Percentiles rank a stretch among this genome's conserved stretches.
Conservation (phyloP, 2,329 filamentous ascomycete species). For the Raffaelea ambrosiae region DNA sequence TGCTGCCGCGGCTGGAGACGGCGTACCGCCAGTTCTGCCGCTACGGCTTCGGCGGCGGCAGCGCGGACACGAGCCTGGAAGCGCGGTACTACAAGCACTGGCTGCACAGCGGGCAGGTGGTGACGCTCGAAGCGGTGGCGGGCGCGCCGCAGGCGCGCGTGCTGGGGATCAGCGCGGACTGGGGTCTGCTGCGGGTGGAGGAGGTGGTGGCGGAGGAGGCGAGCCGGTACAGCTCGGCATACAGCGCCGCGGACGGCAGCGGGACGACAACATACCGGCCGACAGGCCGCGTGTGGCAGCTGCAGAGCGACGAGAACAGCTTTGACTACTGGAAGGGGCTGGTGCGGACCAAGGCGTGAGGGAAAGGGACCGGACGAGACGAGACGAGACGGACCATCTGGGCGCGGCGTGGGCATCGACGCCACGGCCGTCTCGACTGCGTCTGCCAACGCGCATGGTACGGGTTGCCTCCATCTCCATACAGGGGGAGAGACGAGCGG, state of each 20-base stretch:
- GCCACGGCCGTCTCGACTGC: too few species aligned
- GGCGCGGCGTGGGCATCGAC: too few species aligned
- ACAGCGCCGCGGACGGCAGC: background rate
- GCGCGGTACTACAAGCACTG: constrained; percentile 71
- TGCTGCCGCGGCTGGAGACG: constrained; percentile 69
- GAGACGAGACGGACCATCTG: too few species aligned
- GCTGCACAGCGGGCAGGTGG: constrained; percentile 69
- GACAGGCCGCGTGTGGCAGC: constrained; percentile 69
- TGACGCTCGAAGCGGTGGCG: constrained; percentile 72
- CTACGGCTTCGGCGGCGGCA: constrained; percentile 63
- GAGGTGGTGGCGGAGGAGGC: constrained; percentile 58
- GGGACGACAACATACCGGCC: constrained; percentile 39
- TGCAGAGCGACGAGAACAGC: constrained; percentile 96
- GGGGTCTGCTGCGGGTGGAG: constrained; percentile 77
- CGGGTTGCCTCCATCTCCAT: too few species aligned
- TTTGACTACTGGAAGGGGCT: constrained; percentile 95
- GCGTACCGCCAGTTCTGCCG: constrained; percentile 68
- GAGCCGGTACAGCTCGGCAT: background rate
- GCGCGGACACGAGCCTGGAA: too few species aligned
- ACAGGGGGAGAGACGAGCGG: too few species aligned
- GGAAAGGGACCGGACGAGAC: too few species aligned
- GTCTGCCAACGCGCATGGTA: too few species aligned
- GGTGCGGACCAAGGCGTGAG: constrained; percentile 65
- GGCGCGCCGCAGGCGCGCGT: constrained; percentile 63
- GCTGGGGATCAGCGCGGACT: constrained; percentile 83